Evolutionary conservation across 2,329 filamentous ascomycete species (phyloP), one percentile per base, ranked within the genome.

Genomic region (Verticillium longisporum): DNA sequence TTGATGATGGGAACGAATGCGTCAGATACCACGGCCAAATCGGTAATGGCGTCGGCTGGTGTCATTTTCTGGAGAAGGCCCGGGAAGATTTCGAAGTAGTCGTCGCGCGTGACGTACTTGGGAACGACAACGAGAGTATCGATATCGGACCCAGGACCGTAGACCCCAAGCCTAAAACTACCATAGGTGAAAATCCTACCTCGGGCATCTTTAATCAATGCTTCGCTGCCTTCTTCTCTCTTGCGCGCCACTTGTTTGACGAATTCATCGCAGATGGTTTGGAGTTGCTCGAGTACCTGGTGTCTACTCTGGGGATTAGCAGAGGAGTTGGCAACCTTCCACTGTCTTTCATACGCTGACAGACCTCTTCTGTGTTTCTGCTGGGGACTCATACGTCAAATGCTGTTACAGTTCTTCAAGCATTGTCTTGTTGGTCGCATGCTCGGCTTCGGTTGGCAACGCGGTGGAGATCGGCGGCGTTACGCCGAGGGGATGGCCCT

Each of bases 1-100:
- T 97, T 98, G 79, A 99, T 98, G 72, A 99, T 96, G 56, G 95
- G 95, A 7, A 98, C 94, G 70, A 91, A 96, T 4, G 94, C 92
- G 70, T 96, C 94, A 56, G 88, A 88, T 41, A 99, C 95, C 0
- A 89, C 86, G 2, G 91, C 88, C 69, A 97, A 81, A 71, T 96
- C 91, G 63, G 90, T 89, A 68, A 98, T 91, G 62, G 92, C 83
- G n/a, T 88, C 90, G 41, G 86, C 78, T 9, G 89, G 86, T 1
- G 91, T 87, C 84, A 95, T 88, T 66, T 88, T 82, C 67, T 88
- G 79, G 57, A 99, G 84, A 56, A 96, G 78, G 21, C 85, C 80
- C n/a, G 93, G 93, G 68, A 97, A 97, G 68, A 90, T 81, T 59
- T 90, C 80, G 78, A 99, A 99, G 79, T 97, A 99, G 75, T 99